Evolutionary conservation across 2,329 filamentous ascomycete genomes (phyloP), one percentile per base, ranked within the genome.

Genomic region (Paramyrothecium roridum): DNA sequence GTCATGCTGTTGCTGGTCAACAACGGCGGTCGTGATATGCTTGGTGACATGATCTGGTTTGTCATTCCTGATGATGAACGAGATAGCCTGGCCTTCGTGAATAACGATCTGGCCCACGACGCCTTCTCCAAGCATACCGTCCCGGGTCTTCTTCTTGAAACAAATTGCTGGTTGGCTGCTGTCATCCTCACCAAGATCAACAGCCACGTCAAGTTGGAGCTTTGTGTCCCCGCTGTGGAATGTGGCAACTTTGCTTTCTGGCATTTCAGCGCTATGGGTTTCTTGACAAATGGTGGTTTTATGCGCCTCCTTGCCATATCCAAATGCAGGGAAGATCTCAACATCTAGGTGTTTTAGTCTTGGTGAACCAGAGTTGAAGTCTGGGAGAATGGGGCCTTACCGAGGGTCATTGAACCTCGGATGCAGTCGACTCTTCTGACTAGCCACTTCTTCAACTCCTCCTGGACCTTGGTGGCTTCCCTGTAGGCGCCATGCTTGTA

Each of bases 351-450:
- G 48, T 43, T 53, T 61, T 49, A 59, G 40, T 21, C 33, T 48
- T 45, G 26, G 49, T 53, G 20, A 11, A 52, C 34, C 11, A n/a
- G 21, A n/a, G 30, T 21, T 16, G 23, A 33, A 20, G 12, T 50
- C 26, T 13, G 33, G 19, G 40, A 13, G 7, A 17, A 13, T n/a
- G 55, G 6, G 13, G 7, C 40, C 67, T 50, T 62, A 84, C 81
- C 80, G 22, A 91, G 73, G 50, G 83, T 80, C 65, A 91, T 77
- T 1, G 74, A 71, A 17, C 89, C 88, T 48, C 89, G 82, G 61
- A 90, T 85, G 62, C 89, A 91, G 67, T 91, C 88, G 1, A 90
- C 83, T 54, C 88, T 80, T 50, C 89, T 77, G 20, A 91, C 82
- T 23, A 91, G 73, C 87, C 86, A 89, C 66, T 82, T 83, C 74